Evolutionary conservation across 306 rosid genomes (phyloP).

Genomic region (Datisca glomerata): DNA sequence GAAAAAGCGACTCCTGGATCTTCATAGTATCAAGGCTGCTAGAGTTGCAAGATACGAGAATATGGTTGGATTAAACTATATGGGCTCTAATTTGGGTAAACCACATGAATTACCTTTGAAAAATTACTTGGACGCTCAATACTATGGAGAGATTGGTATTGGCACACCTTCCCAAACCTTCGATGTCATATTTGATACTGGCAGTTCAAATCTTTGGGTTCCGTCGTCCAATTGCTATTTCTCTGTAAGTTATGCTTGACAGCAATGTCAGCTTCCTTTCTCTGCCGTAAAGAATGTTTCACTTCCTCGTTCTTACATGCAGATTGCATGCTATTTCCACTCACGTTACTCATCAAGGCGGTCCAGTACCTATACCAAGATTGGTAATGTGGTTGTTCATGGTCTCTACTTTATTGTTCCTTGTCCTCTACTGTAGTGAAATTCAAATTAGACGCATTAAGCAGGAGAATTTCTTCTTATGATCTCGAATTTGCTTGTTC

Average conservation of each 20-base stretch:
- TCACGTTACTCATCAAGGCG: slow-evolving; percentile 47
- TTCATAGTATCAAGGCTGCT: slow-evolving; percentile 39
- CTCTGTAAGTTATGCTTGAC: slow-evolving; percentile 44
- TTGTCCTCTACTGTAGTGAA: not conserved
- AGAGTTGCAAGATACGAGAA: slow-evolving; percentile 25
- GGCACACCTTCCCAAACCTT: slow-evolving; percentile 82
- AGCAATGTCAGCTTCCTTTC: not conserved
- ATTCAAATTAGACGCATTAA: too few relatives aligned
- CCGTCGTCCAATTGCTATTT: slow-evolving; percentile 73
- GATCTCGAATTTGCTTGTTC: slow-evolving; percentile 7
- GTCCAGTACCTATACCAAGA: slow-evolving; percentile 44
- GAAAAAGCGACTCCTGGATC: slow-evolving; percentile 57
- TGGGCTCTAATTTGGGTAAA: slow-evolving; percentile 6
- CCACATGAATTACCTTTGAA: slow-evolving; percentile 44
- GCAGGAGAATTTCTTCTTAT: too few relatives aligned
- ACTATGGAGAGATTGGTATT: slow-evolving; percentile 79
- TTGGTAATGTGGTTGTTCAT: slow-evolving; percentile 28
- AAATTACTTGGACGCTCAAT: slow-evolving; percentile 75
- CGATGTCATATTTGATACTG: slow-evolving; percentile 74
- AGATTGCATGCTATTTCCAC: slow-evolving; percentile 76
- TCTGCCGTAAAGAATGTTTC: not conserved
- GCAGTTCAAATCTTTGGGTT: slow-evolving; percentile 85
- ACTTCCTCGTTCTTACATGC: slow-evolving; percentile 6
- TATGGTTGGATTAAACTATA: not conserved
- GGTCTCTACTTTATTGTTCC: not conserved